Percentiles rank a stretch among this genome's conserved stretches.
Conservation (phyloP, 768 basidiomycete species). For the Russula olivacea region DNA sequence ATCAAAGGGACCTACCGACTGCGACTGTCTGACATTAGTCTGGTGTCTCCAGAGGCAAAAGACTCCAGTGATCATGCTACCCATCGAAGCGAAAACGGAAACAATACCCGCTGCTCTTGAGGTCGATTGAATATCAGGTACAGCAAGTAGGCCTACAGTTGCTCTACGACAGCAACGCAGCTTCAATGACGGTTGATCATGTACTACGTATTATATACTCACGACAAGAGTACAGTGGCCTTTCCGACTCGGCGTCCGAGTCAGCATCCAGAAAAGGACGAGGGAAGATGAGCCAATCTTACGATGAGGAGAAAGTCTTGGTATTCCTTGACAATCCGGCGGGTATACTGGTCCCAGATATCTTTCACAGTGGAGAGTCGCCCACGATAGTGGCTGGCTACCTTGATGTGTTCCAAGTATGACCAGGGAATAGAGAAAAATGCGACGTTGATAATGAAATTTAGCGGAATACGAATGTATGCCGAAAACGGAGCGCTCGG, state of each 20-base stretch:
- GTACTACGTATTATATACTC: conserved; percentile 23
- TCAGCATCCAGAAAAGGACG: not conserved
- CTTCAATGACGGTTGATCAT: not conserved
- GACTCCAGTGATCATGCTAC: conserved; percentile 50
- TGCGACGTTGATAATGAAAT: conserved; percentile 37
- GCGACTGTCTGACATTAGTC: conserved; percentile 38
- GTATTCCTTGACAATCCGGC: conserved; percentile 48
- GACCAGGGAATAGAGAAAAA: conserved; percentile 51
- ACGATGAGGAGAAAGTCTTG: conserved; percentile 53
- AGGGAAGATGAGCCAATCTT: conserved; percentile 24
- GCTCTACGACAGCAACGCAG: conserved; percentile 33
- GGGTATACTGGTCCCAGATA: conserved; percentile 46
- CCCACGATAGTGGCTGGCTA: conserved; percentile 45
- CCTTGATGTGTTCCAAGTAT: conserved; percentile 46
- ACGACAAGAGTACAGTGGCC: conserved; percentile 53
- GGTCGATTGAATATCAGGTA: conserved; percentile 36
- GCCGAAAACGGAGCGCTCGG: conserved; percentile 13
- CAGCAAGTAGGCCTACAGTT: conserved; percentile 44
- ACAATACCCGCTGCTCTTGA: conserved; percentile 35
- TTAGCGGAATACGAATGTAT: conserved; percentile 30
- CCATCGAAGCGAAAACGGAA: conserved; percentile 46
- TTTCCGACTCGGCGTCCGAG: conserved; percentile 26
- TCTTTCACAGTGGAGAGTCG: conserved; percentile 43
- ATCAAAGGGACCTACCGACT: conserved; percentile 34
- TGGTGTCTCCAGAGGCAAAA: conserved; percentile 55